Percentiles rank a stretch among this genome's conserved stretches.
Conservation (phyloP, 2,329 filamentous ascomycete species). For the Dendrostoma leiphaemia region DNA sequence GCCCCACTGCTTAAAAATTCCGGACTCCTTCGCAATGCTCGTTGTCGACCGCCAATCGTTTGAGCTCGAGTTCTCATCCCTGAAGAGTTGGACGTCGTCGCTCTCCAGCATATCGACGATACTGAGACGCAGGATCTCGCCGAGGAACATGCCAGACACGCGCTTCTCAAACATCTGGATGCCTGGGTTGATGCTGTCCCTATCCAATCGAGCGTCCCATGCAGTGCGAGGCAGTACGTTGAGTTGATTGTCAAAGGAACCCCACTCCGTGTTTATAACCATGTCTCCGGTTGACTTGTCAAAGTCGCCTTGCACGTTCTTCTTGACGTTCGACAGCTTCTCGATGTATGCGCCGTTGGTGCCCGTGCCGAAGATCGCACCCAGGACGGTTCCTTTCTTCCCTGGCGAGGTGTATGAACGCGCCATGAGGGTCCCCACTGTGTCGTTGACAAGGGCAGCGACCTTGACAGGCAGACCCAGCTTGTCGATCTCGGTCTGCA, state of each 20-base stretch:
- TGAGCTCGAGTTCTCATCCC: slow-evolving; percentile 67
- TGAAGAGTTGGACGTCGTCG: slow-evolving; percentile 68
- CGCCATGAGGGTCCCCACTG: slow-evolving; percentile 95
- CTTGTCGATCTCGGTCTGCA: slow-evolving; percentile 86
- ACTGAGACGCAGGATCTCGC: slow-evolving; percentile 82
- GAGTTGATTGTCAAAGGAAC: slow-evolving; percentile 93
- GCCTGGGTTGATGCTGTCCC: slow-evolving; percentile 82
- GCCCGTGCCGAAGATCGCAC: slow-evolving; percentile 95
- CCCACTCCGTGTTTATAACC: slow-evolving; percentile 99
- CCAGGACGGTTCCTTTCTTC: slow-evolving; percentile 82
- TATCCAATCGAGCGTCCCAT: slow-evolving; percentile 79
- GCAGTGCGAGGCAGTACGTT: slow-evolving; percentile 81
- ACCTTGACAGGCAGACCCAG: slow-evolving; percentile 87
- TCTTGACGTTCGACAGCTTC: slow-evolving; percentile 82
- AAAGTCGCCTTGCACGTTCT: slow-evolving; percentile 67
- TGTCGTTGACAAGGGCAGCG: slow-evolving; percentile 96
- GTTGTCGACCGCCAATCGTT: slow-evolving; percentile 72
- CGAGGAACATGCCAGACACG: slow-evolving; percentile 96
- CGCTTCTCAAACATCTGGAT: slow-evolving; percentile 99
- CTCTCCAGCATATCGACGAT: slow-evolving; percentile 72
- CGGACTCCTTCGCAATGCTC: slow-evolving; percentile 61
- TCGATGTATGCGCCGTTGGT: slow-evolving; percentile 98
- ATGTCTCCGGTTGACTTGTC: slow-evolving; percentile 85
- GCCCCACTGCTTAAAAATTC: slow-evolving; percentile 78
- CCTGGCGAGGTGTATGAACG: slow-evolving; percentile 91